Percentiles rank a stretch among this genome's conserved stretches.
These are phyloP conservation scores for Aureococcus anophagefferens DNA, from an alignment of 108 stramenopile species.

Conservation along the genomic window DNA sequence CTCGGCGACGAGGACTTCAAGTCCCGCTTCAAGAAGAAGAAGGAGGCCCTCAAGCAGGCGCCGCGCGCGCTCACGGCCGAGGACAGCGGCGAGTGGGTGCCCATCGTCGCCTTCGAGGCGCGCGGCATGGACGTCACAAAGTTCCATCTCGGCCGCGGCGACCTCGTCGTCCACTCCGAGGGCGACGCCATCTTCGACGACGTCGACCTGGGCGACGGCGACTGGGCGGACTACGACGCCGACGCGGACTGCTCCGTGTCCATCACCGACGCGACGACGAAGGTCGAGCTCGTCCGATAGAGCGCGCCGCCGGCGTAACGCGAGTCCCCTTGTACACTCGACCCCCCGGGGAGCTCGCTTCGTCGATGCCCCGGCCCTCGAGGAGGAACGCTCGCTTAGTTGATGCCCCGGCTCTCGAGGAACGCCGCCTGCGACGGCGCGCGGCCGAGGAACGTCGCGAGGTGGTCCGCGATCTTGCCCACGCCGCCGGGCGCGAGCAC, in stretches of 20 bases:
- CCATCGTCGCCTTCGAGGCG: background rate
- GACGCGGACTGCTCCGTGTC: background rate
- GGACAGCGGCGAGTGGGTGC: background rate
- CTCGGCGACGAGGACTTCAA: background rate
- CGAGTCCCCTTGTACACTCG: too few relatives aligned
- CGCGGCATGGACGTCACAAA: background rate
- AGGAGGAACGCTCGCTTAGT: background rate
- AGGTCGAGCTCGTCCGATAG: background rate
- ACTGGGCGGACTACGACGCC: background rate
- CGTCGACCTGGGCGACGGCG: background rate
- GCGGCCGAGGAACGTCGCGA: constrained; percentile 35
- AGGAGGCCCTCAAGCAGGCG: background rate
- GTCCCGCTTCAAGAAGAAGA: background rate
- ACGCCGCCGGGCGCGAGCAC: constrained; percentile 40
- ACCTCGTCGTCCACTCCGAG: background rate
- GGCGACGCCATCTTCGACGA: background rate
- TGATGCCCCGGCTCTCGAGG: constrained; percentile 15
- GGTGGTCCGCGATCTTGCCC: constrained; percentile 32
- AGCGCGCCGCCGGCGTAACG: too few relatives aligned
- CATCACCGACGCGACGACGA: background rate
- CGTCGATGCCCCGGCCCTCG: constrained; percentile 18
- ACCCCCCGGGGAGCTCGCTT: too few relatives aligned
- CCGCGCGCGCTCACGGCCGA: background rate
- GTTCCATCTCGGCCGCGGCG: background rate
- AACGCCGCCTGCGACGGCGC: constrained; percentile 33